phyloP scores from a whole-genome alignment of 2,329 filamentous ascomycete species.

The Colletotrichum paranaense region DNA sequence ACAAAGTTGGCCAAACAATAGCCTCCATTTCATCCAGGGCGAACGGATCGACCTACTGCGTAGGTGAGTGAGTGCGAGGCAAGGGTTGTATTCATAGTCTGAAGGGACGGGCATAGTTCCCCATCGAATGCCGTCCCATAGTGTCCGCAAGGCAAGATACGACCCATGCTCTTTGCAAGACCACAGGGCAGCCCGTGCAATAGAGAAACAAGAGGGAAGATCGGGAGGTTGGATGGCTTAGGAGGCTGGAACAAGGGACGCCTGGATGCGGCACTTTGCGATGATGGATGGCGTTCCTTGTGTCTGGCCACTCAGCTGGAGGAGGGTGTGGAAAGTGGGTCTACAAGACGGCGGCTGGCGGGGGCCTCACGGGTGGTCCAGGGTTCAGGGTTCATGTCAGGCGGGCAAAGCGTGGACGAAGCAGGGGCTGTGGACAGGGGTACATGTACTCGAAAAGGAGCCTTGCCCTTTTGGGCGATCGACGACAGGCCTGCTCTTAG shows the following conservation, averaged over 20 bases:
- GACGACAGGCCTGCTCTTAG: slow-evolving; percentile 6
- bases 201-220: background rate
- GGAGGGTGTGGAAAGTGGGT: background rate
- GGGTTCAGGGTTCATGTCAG: slow-evolving; percentile 7
- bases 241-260: background rate
- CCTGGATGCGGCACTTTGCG: background rate
- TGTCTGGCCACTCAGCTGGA: background rate
- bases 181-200: background rate
- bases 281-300: background rate
- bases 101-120: background rate
- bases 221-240: background rate
- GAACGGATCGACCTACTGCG: background rate
- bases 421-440: background rate
- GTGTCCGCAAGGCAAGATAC: background rate
- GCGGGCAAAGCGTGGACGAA: background rate
- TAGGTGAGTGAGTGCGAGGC: background rate
- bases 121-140: background rate
- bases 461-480: slow-evolving; percentile 18
- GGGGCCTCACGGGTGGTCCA: background rate
- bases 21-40: background rate
- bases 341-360: background rate
- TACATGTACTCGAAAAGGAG: slow-evolving; percentile 2
- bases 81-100: background rate
- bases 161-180: background rate
- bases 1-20: slow-evolving; percentile 11